Evolutionary conservation across 805 yeast species (phyloP).

Genomic region (Kodamaea sagamina): DNA sequence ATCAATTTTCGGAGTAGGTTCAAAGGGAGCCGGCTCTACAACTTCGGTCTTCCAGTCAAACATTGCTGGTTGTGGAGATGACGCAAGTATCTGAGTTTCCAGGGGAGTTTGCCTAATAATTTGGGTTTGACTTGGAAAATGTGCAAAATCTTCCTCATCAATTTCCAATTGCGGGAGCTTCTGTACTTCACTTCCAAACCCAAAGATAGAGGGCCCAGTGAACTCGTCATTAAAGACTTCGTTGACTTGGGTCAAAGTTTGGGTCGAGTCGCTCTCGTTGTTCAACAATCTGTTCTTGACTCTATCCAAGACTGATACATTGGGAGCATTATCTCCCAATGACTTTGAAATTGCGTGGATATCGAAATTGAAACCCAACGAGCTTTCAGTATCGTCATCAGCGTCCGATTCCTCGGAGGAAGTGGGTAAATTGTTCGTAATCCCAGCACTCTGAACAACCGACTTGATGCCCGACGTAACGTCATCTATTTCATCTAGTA

Average conservation of each 20-base stretch:
- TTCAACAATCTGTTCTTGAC: conserved; percentile 10
- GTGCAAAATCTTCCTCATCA: conserved; percentile 20
- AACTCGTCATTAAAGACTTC: conserved; percentile 8
- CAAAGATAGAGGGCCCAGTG: conserved; percentile 13
- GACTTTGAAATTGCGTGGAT: conserved; percentile 1
- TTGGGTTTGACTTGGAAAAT: conserved; percentile 1
- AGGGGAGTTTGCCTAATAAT: conserved; percentile 1
- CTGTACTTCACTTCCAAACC: conserved; percentile 15
- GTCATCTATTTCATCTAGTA: conserved; percentile 16
- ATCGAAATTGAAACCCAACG: neutral
- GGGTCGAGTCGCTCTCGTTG: neutral
- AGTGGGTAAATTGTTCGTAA: neutral
- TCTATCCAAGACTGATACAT: conserved; percentile 6
- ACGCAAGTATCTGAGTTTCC: conserved; percentile 5
- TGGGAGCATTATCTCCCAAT: conserved; percentile 1
- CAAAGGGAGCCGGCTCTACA: too few relatives aligned
- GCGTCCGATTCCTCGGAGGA: conserved; percentile 1
- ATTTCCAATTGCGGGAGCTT: conserved; percentile 37
- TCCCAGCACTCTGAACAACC: neutral
- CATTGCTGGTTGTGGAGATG: neutral
- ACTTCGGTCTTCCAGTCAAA: too few relatives aligned
- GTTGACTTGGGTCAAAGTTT: neutral
- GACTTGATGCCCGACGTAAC: conserved; percentile 9
- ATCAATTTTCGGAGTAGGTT: conserved; percentile 3
- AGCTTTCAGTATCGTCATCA: neutral